Evolutionary conservation across 352 stramenopile species (phyloP).

Genomic region (Globisporangium uncinulatum): DNA sequence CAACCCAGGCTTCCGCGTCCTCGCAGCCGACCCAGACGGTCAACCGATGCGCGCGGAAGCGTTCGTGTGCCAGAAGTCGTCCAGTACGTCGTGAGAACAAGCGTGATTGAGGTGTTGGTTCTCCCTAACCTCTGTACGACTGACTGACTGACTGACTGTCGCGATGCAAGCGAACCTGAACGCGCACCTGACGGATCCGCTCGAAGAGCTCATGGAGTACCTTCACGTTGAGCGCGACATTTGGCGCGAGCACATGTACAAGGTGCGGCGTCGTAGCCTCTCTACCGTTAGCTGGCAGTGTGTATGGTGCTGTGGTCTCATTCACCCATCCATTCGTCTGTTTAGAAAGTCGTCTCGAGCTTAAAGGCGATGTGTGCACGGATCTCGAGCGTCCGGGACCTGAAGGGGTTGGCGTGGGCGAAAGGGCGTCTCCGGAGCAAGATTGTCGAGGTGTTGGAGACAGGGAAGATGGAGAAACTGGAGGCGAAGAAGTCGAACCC

Average conservation of each 20-base stretch:
- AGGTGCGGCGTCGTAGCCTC: constrained; percentile 22
- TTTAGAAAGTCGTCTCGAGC: constrained; percentile 63
- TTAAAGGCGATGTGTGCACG: constrained; percentile 58
- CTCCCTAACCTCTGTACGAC: background rate
- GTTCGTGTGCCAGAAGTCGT: constrained; percentile 73
- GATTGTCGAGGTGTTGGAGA: constrained; percentile 74
- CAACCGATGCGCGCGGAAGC: constrained; percentile 40
- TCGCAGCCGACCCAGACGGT: constrained; percentile 26
- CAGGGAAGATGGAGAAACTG: constrained; percentile 65
- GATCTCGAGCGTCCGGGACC: constrained; percentile 50
- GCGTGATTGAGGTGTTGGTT: background rate
- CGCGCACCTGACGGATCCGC: constrained; percentile 61
- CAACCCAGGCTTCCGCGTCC: constrained; percentile 54
- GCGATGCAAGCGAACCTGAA: constrained; percentile 71
- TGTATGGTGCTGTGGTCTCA: no score
- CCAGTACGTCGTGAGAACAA: constrained; percentile 25
- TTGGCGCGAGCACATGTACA: constrained; percentile 82
- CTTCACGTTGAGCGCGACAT: constrained; percentile 67
- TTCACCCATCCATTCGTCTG: background rate
- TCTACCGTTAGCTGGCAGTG: no score
- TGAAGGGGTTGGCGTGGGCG: constrained; percentile 62
- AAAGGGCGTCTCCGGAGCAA: constrained; percentile 67
- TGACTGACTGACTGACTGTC: constrained; percentile 10
- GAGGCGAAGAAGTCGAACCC: constrained; percentile 72
- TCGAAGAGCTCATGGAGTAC: constrained; percentile 82